Conservation (phyloP, 2,329 filamentous ascomycete species). For the Achaetomium macrosporum region DNA sequence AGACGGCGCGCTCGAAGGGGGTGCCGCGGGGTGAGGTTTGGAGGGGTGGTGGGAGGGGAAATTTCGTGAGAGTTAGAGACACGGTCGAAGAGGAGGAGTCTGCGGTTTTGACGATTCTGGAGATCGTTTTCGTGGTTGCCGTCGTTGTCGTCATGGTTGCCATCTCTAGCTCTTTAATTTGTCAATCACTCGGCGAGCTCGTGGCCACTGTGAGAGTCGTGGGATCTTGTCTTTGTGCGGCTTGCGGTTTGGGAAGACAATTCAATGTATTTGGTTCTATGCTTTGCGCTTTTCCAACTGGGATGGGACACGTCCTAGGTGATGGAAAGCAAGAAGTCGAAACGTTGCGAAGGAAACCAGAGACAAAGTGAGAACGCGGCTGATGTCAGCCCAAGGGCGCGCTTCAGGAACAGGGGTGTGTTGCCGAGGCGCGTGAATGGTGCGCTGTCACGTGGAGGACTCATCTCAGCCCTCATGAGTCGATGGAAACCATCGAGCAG, state of each 20-base stretch:
- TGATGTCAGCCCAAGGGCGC: constrained; percentile 18
- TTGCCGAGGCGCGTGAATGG: constrained; percentile 13
- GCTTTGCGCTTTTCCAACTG: no score
- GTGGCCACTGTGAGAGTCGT: background rate
- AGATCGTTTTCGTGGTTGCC: background rate
- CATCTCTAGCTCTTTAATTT: background rate
- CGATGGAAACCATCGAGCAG: background rate
- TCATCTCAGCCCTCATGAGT: background rate
- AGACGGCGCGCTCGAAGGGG: constrained; percentile 58
- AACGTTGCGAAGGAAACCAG: background rate
- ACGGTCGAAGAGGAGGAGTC: background rate
- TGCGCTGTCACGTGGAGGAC: constrained; percentile 17
- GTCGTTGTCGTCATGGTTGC: background rate
- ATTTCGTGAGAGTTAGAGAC: background rate
- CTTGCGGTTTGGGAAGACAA: no score
- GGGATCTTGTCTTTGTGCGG: no score
- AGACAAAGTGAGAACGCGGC: background rate
- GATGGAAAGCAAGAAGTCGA: background rate
- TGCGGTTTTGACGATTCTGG: background rate
- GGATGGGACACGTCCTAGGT: background rate
- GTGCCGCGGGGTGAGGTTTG: constrained; percentile 31
- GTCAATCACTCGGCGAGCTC: background rate
- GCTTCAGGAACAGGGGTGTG: background rate
- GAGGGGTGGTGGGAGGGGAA: constrained; percentile 10
- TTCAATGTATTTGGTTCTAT: no score